Percentiles rank a stretch among this genome's conserved stretches.
phyloP scores from a whole-genome alignment of 2,329 filamentous ascomycete genomes.

The Ophiocordyceps camponoti-saundersi region DNA sequence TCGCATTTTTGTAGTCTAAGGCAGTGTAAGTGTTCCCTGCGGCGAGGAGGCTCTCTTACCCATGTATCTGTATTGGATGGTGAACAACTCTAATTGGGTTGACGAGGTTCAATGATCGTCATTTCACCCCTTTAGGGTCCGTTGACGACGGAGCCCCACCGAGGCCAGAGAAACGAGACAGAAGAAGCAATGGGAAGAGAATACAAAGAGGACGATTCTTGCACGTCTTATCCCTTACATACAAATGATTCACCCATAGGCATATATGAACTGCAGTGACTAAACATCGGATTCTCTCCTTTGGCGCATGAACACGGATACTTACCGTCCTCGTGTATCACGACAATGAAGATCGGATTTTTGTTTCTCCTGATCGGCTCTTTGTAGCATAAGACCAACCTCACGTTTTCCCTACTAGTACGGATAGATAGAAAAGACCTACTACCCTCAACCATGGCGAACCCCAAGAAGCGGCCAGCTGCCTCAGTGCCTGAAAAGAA shows the following conservation, averaged over 20 bases:
- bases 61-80: no score
- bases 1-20: no score
- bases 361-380: not conserved
- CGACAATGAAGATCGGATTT: not conserved
- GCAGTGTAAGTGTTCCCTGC: no score
- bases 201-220: not conserved
- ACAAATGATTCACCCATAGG: no score
- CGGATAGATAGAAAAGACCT: not conserved
- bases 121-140: not conserved
- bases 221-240: not conserved
- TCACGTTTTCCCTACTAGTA: not conserved
- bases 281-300: no score
- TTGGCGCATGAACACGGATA: not conserved
- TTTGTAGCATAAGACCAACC: not conserved
- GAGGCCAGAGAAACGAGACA: not conserved
- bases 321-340: not conserved
- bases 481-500: conserved; percentile 24
- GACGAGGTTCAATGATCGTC: not conserved
- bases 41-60: no score
- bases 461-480: conserved; percentile 37
- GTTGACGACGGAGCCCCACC: not conserved
- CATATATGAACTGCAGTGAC: no score
- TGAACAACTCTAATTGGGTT: not conserved
- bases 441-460: conserved; percentile 15
- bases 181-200: no score